phyloP scores from a whole-genome alignment of 345 rosid species.

The Pelargonium nanum region DNA sequence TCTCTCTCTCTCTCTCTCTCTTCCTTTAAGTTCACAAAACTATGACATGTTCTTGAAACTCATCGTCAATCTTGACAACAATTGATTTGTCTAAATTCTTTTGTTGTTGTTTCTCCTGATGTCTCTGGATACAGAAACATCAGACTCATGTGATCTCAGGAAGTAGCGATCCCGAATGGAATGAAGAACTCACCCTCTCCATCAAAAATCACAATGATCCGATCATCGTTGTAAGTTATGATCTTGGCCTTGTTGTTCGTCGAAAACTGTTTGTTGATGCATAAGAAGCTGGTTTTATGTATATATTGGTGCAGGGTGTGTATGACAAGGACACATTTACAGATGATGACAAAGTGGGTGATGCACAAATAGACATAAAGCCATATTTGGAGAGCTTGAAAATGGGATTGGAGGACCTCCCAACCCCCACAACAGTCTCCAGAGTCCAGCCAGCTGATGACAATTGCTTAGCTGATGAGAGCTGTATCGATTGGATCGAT shows the following conservation, averaged over 20 bases:
- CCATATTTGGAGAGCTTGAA: conserved; percentile 16
- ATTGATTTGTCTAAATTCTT: no score
- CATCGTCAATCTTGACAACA: no score
- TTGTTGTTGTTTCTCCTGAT: no score
- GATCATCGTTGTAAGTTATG: conserved; percentile 19
- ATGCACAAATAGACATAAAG: conserved; percentile 19
- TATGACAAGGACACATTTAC: conserved; percentile 23
- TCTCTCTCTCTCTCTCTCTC: conserved; percentile 7
- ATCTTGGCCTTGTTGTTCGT: no score
- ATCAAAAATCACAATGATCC: conserved; percentile 13
- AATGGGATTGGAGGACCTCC: conserved; percentile 21
- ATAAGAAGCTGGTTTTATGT: no score
- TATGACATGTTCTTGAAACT: no score
- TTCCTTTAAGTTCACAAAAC: no score
- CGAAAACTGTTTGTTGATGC: no score
- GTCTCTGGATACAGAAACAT: conserved; percentile 20
- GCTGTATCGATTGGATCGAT: conserved; percentile 29
- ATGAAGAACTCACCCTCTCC: conserved; percentile 24
- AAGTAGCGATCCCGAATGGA: conserved; percentile 24
- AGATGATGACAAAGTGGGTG: conserved; percentile 25
- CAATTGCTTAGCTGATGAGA: conserved; percentile 52
- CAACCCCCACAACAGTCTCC: conserved; percentile 43
- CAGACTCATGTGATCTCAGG: conserved; percentile 19
- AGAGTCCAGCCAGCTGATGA: conserved; percentile 30
- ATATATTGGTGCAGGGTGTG: conserved; percentile 11